phyloP scores from a whole-genome alignment of 192 early-diverging fungal genomes.

The Coemansia interrupta region DNA sequence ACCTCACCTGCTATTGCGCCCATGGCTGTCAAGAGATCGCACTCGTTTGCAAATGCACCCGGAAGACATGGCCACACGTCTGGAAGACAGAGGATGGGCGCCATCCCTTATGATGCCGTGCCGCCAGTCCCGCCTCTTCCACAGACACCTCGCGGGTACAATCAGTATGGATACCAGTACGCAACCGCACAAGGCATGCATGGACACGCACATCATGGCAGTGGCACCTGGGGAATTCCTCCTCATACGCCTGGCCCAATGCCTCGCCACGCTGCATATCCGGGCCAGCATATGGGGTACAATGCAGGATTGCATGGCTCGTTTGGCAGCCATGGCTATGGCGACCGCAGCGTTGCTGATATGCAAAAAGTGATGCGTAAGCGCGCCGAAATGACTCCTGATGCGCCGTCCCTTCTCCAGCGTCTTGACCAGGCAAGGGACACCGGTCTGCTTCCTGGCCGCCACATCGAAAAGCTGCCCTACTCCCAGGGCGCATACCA shows the following conservation, averaged over 20 bases:
- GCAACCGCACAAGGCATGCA: background rate
- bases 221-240: background rate
- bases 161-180: background rate
- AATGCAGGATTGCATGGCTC: background rate
- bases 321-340: background rate
- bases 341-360: conserved; percentile 5
- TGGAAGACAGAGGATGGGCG: background rate
- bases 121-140: conserved; percentile 49
- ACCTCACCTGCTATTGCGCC: conserved; percentile 13
- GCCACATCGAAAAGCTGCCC: conserved; percentile 21
- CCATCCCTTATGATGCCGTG: background rate
- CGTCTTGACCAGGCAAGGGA: conserved; percentile 36
- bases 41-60: conserved; percentile 18
- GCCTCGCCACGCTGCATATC: background rate
- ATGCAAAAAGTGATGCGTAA: conserved; percentile 19
- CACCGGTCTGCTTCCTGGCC: conserved; percentile 25
- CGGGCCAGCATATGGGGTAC: background rate
- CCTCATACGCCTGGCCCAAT: background rate
- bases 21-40: conserved; percentile 14
- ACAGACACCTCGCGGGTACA: background rate
- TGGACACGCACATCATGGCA: background rate
- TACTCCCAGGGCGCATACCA: conserved; percentile 47
- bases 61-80: too few relatives aligned
- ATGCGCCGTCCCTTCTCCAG: conserved; percentile 42
- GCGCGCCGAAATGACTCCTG: conserved; percentile 36